A percentile compares a stretch with the other conserved stretches of the same genome.
Evolutionary conservation across 2,329 filamentous ascomycete genomes (phyloP).

Genomic region (Trichophyton simii): DNA sequence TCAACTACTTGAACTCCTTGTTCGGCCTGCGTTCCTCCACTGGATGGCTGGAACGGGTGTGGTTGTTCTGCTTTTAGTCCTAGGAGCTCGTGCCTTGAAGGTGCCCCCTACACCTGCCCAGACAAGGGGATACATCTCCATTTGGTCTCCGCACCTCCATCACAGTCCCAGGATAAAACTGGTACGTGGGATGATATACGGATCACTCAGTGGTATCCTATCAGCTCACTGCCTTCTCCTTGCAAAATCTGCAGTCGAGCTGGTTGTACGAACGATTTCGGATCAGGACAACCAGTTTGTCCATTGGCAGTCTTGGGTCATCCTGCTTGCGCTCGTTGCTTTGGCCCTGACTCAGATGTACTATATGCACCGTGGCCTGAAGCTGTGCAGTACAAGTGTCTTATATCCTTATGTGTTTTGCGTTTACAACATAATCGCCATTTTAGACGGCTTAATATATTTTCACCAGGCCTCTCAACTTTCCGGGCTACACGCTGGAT

Average conservation of each 20-base stretch:
- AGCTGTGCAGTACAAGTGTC: constrained; percentile 87
- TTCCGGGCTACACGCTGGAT: constrained; percentile 54
- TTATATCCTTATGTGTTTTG: constrained; percentile 97
- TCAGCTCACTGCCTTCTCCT: constrained; percentile 88
- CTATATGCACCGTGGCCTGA: constrained; percentile 85
- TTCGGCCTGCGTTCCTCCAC: constrained; percentile 60
- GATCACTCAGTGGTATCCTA: constrained; percentile 78
- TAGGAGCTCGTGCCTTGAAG: constrained; percentile 41
- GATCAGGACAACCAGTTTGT: constrained; percentile 88
- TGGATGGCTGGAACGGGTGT: constrained; percentile 79
- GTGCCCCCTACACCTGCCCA: constrained; percentile 23
- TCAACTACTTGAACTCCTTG: constrained; percentile 66
- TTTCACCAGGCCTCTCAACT: constrained; percentile 80
- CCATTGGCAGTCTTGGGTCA: constrained; percentile 88
- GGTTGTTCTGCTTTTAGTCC: constrained; percentile 56
- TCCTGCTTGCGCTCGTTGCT: constrained; percentile 65
- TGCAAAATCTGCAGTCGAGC: constrained; percentile 91
- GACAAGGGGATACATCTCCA: constrained; percentile 16
- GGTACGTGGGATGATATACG: constrained; percentile 72
- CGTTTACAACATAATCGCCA: constrained; percentile 97
- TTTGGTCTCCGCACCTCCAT: constrained; percentile 23
- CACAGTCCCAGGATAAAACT: constrained; percentile 56
- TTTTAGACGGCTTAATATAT: constrained; percentile 92
- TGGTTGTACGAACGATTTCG: constrained; percentile 74
- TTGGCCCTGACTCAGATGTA: constrained; percentile 86